These are phyloP conservation scores for Fremontodendron californicum DNA, from an alignment of 345 rosid genomes.

Conservation along the genomic window DNA sequence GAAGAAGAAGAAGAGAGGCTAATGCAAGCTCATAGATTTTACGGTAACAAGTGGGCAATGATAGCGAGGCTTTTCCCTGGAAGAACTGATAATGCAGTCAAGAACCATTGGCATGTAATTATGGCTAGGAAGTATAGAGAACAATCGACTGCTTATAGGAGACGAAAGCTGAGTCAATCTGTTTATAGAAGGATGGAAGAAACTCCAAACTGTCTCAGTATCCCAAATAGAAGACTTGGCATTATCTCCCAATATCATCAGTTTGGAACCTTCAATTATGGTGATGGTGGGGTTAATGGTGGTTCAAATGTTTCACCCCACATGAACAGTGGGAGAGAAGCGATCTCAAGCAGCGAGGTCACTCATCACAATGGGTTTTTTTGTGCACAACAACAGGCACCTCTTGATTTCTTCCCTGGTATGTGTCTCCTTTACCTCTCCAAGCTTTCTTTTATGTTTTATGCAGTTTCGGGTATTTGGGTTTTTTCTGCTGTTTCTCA, in stretches of 20 bases:
- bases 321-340: conserved; percentile 23
- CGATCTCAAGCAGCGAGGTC: conserved; percentile 18
- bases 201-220: conserved; percentile 21
- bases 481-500: conserved; percentile 21
- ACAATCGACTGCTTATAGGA: conserved; percentile 72
- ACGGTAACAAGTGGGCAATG: conserved; percentile 99
- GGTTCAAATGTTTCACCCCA: conserved; percentile 20
- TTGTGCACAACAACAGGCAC: conserved; percentile 25
- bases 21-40: conserved; percentile 85
- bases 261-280: conserved; percentile 26
- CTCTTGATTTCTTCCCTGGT: conserved; percentile 39
- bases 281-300: conserved; percentile 18
- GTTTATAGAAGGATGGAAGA: conserved; percentile 29
- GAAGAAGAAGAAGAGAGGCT: conserved; percentile 96
- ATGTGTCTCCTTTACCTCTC: not conserved
- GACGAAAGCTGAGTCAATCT: conserved; percentile 53
- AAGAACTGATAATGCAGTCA: conserved; percentile 91
- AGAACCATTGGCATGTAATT: conserved; percentile 97
- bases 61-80: conserved; percentile 94
- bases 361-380: not conserved
- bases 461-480: conserved; percentile 4
- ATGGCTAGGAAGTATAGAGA: conserved; percentile 95
- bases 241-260: conserved; percentile 12
- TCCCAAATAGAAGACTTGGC: conserved; percentile 19
- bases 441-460: not conserved